A percentile compares a stretch with the other conserved stretches of the same genome.
Conservation (phyloP, 2,329 filamentous ascomycete species). For the Hypoxylon sp. region DNA sequence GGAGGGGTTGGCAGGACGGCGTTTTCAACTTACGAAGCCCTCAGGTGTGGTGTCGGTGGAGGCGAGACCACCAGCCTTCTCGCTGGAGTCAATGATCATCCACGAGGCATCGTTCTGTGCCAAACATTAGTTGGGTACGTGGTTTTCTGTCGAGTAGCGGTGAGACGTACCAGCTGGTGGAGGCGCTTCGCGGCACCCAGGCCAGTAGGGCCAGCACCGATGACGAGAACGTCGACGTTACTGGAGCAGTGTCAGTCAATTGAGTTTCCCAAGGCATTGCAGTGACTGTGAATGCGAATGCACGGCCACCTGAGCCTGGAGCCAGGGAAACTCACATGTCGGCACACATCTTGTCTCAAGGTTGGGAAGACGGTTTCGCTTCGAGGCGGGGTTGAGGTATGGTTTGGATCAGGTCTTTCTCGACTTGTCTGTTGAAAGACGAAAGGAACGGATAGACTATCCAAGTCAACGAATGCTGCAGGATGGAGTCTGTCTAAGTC, state of each 20-base stretch:
- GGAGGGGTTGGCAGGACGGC: constrained; percentile 2
- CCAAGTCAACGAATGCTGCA: constrained; percentile 34
- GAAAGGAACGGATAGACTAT: constrained; percentile 36
- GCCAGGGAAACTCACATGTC: constrained; percentile 33
- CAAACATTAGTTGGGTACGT: constrained; percentile 37
- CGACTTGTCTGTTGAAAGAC: constrained; percentile 13
- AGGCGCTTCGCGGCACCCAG: constrained; percentile 97
- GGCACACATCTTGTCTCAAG: constrained; percentile 33
- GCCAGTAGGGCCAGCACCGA: constrained; percentile 96
- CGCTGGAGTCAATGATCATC: constrained; percentile 92
- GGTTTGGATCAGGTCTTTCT: constrained; percentile 12
- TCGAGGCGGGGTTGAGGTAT: constrained; percentile 21
- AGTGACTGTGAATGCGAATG: neutral
- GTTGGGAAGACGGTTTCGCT: constrained; percentile 15
- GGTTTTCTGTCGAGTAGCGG: constrained; percentile 41
- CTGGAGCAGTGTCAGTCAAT: constrained; percentile 54
- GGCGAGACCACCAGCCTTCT: constrained; percentile 93
- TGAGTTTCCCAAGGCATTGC: constrained; percentile 1
- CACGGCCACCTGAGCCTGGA: neutral
- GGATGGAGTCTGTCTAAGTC: constrained; percentile 34
- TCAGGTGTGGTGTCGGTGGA: constrained; percentile 94
- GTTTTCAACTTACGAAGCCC: constrained; percentile 81
- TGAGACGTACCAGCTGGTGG: constrained; percentile 83
- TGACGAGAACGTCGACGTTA: constrained; percentile 95
- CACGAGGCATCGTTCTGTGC: constrained; percentile 86